These are phyloP conservation scores for Trichophyton verrucosum DNA, from an alignment of 2,329 filamentous ascomycete genomes.

Conservation along the genomic window DNA sequence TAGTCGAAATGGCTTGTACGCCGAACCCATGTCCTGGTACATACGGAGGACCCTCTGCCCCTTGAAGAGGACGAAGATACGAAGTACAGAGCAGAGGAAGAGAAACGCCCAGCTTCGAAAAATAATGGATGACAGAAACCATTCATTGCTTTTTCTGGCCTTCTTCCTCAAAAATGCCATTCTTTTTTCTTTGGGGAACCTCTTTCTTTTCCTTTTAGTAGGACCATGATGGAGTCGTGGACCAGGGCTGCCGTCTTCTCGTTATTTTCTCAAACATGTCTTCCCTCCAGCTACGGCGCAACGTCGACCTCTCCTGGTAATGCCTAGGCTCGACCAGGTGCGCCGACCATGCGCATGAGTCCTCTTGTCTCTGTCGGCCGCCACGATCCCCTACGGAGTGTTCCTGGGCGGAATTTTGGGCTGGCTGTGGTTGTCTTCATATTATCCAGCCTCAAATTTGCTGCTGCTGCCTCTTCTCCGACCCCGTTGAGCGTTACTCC, in stretches of 20 bases:
- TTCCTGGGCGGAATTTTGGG: background rate
- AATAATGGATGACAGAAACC: background rate
- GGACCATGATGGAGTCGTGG: background rate
- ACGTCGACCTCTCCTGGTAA: background rate
- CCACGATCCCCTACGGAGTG: background rate
- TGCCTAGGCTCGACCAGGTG: background rate
- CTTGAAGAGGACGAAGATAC: background rate
- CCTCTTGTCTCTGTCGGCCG: background rate
- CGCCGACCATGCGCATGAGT: slow-evolving; percentile 1
- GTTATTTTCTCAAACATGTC: background rate
- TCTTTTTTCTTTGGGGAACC: background rate
- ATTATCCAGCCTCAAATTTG: background rate
- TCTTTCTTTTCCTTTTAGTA: background rate
- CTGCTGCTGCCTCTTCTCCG: background rate
- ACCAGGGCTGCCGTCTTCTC: background rate
- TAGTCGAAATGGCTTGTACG: background rate
- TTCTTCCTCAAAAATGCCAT: background rate
- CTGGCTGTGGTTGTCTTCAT: slow-evolving; percentile 2
- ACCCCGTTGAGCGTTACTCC: slow-evolving; percentile 8
- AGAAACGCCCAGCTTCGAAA: background rate
- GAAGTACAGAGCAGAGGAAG: background rate
- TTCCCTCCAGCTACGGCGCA: background rate
- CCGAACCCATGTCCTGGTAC: background rate
- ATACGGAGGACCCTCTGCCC: too few species aligned
- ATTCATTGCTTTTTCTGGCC: background rate